Conservation (phyloP, 2,329 filamentous ascomycete species). For the Cordyceps pruinosa region DNA sequence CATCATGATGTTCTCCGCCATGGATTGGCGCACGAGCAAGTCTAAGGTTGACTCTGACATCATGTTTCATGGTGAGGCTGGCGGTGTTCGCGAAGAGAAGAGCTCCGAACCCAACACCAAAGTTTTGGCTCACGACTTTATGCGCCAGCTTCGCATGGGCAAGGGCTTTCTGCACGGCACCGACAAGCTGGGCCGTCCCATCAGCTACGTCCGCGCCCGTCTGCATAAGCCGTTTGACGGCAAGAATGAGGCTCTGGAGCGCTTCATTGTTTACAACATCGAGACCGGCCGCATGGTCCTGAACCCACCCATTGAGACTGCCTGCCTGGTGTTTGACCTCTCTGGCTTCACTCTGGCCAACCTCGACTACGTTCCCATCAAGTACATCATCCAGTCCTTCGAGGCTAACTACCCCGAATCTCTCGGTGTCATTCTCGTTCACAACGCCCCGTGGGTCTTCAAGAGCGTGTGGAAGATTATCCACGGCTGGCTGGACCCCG, state of each 20-base stretch:
- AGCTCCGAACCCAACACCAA: constrained; percentile 9
- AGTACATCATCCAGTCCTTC: constrained; percentile 74
- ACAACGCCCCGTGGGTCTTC: constrained; percentile 71
- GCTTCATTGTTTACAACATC: constrained; percentile 33
- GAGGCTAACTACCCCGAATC: constrained; percentile 74
- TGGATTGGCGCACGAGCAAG: constrained; percentile 31
- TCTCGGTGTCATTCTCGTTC: constrained; percentile 62
- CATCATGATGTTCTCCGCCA: constrained; percentile 30
- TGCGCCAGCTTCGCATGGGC: constrained; percentile 30
- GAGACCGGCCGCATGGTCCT: constrained; percentile 23
- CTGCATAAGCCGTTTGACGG: constrained; percentile 27
- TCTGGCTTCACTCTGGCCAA: constrained; percentile 63
- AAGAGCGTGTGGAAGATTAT: constrained; percentile 54
- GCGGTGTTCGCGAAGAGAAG: constrained; percentile 24
- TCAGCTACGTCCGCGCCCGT: constrained; percentile 30
- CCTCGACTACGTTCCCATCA: constrained; percentile 71
- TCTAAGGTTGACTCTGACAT: constrained; percentile 26
- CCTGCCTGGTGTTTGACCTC: constrained; percentile 62
- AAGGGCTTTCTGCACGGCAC: constrained; percentile 32
- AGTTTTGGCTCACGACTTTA: constrained; percentile 20
- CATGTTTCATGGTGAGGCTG: constrained; percentile 27
- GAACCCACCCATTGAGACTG: constrained; percentile 16
- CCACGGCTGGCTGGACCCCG: constrained; percentile 68
- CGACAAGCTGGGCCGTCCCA: constrained; percentile 28
- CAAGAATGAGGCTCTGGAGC: constrained; percentile 28